phyloP scores from a whole-genome alignment of 1,284 basidiomycete species.

The Boletus sp. region DNA sequence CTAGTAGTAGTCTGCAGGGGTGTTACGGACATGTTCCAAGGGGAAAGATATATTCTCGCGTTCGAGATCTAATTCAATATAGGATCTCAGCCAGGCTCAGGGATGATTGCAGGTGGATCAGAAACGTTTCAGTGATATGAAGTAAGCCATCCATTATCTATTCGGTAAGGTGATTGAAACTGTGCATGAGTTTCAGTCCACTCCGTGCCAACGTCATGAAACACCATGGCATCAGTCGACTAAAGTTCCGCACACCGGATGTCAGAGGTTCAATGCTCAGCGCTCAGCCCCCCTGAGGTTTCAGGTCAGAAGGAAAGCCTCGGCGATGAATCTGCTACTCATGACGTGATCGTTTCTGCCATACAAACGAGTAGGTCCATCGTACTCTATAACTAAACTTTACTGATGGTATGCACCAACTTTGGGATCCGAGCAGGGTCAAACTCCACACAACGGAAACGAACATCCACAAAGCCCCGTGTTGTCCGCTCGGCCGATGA shows the following conservation, averaged over 20 bases:
- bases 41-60: conserved; percentile 25
- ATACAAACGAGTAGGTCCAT: neutral
- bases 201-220: conserved; percentile 12
- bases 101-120: conserved; percentile 29
- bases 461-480: conserved; percentile 16
- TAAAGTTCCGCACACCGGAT: conserved; percentile 1
- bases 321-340: neutral
- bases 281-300: conserved; percentile 10
- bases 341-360: conserved; percentile 13
- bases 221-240: conserved; percentile 5
- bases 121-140: conserved; percentile 32
- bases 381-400: conserved; percentile 8
- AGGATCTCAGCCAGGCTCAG: conserved; percentile 31
- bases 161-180: conserved; percentile 15
- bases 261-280: neutral
- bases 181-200: conserved; percentile 19
- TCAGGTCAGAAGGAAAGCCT: neutral
- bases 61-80: conserved; percentile 30
- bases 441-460: conserved; percentile 8
- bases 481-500: conserved; percentile 15
- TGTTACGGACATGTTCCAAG: conserved; percentile 24
- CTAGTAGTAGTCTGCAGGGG: conserved; percentile 14
- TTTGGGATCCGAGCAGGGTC: conserved; percentile 4
- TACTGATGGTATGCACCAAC: conserved; percentile 3
- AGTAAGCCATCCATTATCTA: conserved; percentile 14